phyloP scores from a whole-genome alignment of 257 asterid genomes.

The Euphrasia confusa region DNA sequence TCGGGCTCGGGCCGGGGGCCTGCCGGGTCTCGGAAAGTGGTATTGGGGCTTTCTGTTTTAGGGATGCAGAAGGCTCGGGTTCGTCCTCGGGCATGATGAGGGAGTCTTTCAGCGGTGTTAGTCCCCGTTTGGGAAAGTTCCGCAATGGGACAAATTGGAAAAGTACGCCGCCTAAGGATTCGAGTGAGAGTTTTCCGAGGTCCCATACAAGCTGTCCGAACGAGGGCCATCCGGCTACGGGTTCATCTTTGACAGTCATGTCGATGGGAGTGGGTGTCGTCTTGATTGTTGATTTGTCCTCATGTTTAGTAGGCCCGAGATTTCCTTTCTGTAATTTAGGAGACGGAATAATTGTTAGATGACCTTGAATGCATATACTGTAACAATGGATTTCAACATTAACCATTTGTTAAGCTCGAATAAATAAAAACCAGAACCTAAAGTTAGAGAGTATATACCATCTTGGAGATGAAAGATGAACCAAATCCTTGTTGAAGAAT shows the following conservation, averaged over 20 bases:
- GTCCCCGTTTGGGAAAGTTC: constrained; percentile 40
- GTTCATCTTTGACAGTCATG: constrained; percentile 47
- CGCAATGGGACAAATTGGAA: constrained; percentile 43
- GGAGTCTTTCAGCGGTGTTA: constrained; percentile 78
- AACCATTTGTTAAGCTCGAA: too few relatives aligned
- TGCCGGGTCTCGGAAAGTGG: constrained; percentile 57
- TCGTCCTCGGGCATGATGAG: constrained; percentile 88
- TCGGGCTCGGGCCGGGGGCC: constrained; percentile 32
- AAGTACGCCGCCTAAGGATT: constrained; percentile 47
- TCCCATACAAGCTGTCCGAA: constrained; percentile 75
- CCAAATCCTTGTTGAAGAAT: constrained; percentile 89
- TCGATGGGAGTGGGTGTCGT: constrained; percentile 39
- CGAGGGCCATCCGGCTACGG: constrained; percentile 85
- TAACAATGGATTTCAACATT: not conserved
- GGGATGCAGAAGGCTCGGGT: constrained; percentile 40
- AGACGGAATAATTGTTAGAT: not conserved
- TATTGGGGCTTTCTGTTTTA: constrained; percentile 58
- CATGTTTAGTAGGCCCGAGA: constrained; percentile 25
- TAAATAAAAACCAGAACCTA: not conserved
- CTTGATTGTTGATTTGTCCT: constrained; percentile 40
- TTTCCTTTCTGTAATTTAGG: constrained; percentile 46
- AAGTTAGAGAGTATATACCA: constrained; percentile 31
- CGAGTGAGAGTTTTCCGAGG: constrained; percentile 57
- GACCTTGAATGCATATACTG: not conserved
- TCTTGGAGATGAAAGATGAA: constrained; percentile 52